Evolutionary conservation across 2,329 filamentous ascomycete genomes (phyloP).

Genomic region (Ustulina deusta): DNA sequence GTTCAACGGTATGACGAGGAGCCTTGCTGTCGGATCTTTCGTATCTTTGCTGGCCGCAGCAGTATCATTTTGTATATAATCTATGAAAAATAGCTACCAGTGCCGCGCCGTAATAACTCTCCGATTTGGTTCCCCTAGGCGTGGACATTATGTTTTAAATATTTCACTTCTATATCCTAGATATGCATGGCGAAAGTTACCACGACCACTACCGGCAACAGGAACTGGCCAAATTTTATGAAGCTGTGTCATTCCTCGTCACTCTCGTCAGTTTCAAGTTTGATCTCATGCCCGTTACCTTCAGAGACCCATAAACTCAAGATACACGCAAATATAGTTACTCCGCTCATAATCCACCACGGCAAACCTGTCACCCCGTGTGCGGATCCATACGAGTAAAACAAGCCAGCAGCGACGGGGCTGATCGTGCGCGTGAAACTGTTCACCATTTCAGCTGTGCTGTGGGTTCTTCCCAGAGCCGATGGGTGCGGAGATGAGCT

Average conservation of each 20-base stretch:
- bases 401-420: slow-evolving; percentile 28
- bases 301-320: slow-evolving; percentile 29
- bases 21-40: slow-evolving; percentile 1
- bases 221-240: background rate
- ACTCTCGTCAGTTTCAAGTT: slow-evolving; percentile 23
- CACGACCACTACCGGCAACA: background rate
- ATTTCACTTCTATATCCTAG: background rate
- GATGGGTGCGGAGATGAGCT: slow-evolving; percentile 32
- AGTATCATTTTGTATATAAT: slow-evolving; percentile 14
- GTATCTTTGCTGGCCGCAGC: background rate
- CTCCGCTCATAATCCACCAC: slow-evolving; percentile 30
- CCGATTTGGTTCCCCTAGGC: background rate
- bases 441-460: slow-evolving; percentile 30
- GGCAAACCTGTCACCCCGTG: slow-evolving; percentile 25
- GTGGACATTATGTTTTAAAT: background rate
- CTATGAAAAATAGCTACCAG: too few species aligned
- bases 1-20: slow-evolving; percentile 3
- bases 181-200: background rate
- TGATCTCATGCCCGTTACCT: slow-evolving; percentile 29
- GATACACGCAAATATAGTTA: slow-evolving; percentile 27
- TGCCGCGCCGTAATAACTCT: background rate
- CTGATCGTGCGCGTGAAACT: slow-evolving; percentile 33
- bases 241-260: slow-evolving; percentile 18
- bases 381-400: slow-evolving; percentile 32
- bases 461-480: slow-evolving; percentile 32